These are phyloP conservation scores for Capsicum pubescens DNA, from an alignment of 257 asterid genomes.

Conservation along the genomic window DNA sequence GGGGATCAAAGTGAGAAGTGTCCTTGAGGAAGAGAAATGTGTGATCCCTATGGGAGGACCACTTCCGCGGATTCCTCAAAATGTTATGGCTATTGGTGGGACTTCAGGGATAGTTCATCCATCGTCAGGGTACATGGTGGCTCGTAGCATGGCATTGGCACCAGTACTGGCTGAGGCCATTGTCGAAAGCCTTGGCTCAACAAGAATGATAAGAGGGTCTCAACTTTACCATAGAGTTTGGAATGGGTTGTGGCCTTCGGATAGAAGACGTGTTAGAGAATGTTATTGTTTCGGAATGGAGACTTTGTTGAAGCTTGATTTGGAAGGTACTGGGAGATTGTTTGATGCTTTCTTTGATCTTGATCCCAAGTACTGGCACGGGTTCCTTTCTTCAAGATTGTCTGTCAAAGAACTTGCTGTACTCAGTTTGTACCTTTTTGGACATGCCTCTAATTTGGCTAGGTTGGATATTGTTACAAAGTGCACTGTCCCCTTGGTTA, in stretches of 20 bases:
- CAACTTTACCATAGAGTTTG: slow-evolving; percentile 56
- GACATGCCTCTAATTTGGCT: slow-evolving; percentile 63
- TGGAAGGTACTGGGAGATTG: slow-evolving; percentile 69
- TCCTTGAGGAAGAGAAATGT: slow-evolving; percentile 86
- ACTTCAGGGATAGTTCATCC: slow-evolving; percentile 89
- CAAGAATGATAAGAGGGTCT: slow-evolving; percentile 76
- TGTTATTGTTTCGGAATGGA: slow-evolving; percentile 86
- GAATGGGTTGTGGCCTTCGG: slow-evolving; percentile 83
- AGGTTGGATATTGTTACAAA: slow-evolving; percentile 71
- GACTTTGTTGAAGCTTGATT: slow-evolving; percentile 75
- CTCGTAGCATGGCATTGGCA: slow-evolving; percentile 64
- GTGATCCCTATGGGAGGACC: slow-evolving; percentile 95
- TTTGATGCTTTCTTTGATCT: slow-evolving; percentile 88
- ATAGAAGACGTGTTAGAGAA: slow-evolving; percentile 66
- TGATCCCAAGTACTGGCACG: slow-evolving; percentile 76
- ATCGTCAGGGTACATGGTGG: slow-evolving; percentile 82
- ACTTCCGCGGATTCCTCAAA: slow-evolving; percentile 79
- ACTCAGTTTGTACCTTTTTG: slow-evolving; percentile 65
- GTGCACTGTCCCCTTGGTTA: slow-evolving; percentile 70
- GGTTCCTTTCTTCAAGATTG: slow-evolving; percentile 73
- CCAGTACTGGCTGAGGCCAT: slow-evolving; percentile 63
- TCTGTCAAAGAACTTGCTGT: slow-evolving; percentile 66
- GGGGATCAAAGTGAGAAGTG: slow-evolving; percentile 65
- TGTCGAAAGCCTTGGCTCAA: slow-evolving; percentile 81
- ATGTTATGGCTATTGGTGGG: slow-evolving; percentile 81